Evolutionary conservation across 192 early-diverging fungal species (phyloP), one percentile per base, ranked within the genome.

Genomic region (Coemansia pectinata): DNA sequence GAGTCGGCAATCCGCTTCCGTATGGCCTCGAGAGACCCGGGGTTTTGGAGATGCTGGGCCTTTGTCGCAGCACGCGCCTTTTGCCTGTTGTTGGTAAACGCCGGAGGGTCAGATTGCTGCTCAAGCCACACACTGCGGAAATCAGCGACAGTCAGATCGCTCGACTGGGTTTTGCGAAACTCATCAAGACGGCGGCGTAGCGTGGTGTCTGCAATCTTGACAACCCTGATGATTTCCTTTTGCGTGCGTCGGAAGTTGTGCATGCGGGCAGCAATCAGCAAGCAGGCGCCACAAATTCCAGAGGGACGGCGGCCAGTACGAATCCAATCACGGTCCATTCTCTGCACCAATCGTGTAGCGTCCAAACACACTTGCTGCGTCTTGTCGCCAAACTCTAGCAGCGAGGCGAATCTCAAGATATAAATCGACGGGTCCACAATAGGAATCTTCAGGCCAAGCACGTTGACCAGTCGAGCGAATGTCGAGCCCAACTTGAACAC

Each of bases 241-340:
- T 87, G 79, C 5, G 96, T 90, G 31, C 97, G 85, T 33, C 88
- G 83, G 65, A 93, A 99, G 41, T 93, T 92, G 67, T 98, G 90
- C 91, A 98, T 93, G 50, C 95, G 79, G 2, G 95, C 92, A 2
- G 96, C 92, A 69, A 99, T 91, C 19, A 93, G 86, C 34, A 99
- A 72, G 66, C 92, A 90, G 3, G 95, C 96, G 8, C 94, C 97
- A 82, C 97, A 99, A 29, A 99, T 94, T 53, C 97, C 97, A 12
- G 94, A 87, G 5, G 96, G 96, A 4, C 94, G 87, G 61, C 97
- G 87, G 42, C 97, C 97, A 0, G 87, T 90, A 62, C 88, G 80
- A 62, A 98, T 93, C 95, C 95, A 99, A 83, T 98, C 96, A 21
- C 96, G 87, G 63, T 94, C 91, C 95, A 99, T 95, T 36, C 97